These are phyloP conservation scores for Wickerhamiella brachini DNA, from an alignment of 805 yeast genomes.

Conservation along the genomic window DNA sequence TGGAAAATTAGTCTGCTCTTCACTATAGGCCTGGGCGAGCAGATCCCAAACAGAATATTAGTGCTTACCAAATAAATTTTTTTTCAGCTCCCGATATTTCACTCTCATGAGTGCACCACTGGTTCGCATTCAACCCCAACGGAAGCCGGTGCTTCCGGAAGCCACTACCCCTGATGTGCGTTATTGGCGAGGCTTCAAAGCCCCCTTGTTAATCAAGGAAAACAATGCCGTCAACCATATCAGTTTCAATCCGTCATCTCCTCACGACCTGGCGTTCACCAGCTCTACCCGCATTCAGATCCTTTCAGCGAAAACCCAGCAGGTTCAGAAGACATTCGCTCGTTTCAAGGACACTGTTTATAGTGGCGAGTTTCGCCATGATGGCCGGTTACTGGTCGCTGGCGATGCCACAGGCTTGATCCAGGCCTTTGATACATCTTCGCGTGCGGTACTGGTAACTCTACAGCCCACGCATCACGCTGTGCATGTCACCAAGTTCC, in stretches of 20 bases:
- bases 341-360: constrained; percentile 87
- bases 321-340: constrained; percentile 70
- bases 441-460: constrained; percentile 66
- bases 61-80: constrained; percentile 1
- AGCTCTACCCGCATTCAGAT: constrained; percentile 85
- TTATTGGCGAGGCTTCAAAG: constrained; percentile 79
- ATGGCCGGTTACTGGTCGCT: constrained; percentile 83
- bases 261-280: constrained; percentile 84
- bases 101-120: constrained; percentile 17
- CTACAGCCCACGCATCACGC: constrained; percentile 77
- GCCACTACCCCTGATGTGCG: constrained; percentile 48
- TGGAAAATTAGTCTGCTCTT: background rate
- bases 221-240: constrained; percentile 84
- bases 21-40: background rate
- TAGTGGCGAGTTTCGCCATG: constrained; percentile 80
- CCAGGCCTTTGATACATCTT: constrained; percentile 75
- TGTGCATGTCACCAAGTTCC: constrained; percentile 87
- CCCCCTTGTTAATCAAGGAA: constrained; percentile 84
- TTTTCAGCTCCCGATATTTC: background rate
- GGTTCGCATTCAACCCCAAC: constrained; percentile 11
- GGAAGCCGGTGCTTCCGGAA: constrained; percentile 16
- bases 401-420: constrained; percentile 93
- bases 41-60: background rate
- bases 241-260: constrained; percentile 70
- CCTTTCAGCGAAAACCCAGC: constrained; percentile 86